Base-by-base conservation (phyloP, 1,139 yeast species). In the Debaryomyces coudertii region DNA sequence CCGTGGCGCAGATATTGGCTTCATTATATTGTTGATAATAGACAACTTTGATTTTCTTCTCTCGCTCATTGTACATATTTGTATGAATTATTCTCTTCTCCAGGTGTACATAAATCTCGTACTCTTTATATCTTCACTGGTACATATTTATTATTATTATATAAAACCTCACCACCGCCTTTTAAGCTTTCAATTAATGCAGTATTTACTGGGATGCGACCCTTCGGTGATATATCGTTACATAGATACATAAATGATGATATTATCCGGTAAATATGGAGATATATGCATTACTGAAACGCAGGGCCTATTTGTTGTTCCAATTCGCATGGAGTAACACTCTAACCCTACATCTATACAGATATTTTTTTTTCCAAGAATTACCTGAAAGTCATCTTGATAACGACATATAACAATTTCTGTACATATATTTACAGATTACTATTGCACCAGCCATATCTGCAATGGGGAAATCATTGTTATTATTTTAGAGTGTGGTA, bases 281-380 rank as follows among this genome's bases (percentile, higher is more conserved):
- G 22, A 33, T 29, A 29, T 14, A 33, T 33, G 36, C 36, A 33
- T 11, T 31, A 20, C 36, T 33, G 36, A 33, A 33, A 33, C 36
- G 36, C 36, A 33, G n/a, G 18, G 25, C 11, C 20, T 18, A 14
- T 6, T 33, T 24, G 18, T 12, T 18, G 36, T 33, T 33, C 33
- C 18, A 11, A 33, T 33, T 18, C 36, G 11, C 20, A 7, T 33
- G 5, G 18, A 11, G 24, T 33, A 11, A 18, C 23, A 14, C 23
- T 11, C 36, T 15, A 29, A 14, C 33, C 33, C 5, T 29, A 14
- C 18, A 9, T 15, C 33, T 15, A 29, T 29, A 29, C 7, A 9
- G 28, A n/a, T 14, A 7, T 14, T 16, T 5, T 18, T 5, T 12
- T 2, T 5, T 12, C 16, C 7, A n/a, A n/a, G 31, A 29, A 29